A percentile compares a stretch with the other conserved stretches of the same genome.
phyloP scores from a whole-genome alignment of 2,329 filamentous ascomycete genomes.

The Ophiocordyceps polyrhachis-furcata region DNA sequence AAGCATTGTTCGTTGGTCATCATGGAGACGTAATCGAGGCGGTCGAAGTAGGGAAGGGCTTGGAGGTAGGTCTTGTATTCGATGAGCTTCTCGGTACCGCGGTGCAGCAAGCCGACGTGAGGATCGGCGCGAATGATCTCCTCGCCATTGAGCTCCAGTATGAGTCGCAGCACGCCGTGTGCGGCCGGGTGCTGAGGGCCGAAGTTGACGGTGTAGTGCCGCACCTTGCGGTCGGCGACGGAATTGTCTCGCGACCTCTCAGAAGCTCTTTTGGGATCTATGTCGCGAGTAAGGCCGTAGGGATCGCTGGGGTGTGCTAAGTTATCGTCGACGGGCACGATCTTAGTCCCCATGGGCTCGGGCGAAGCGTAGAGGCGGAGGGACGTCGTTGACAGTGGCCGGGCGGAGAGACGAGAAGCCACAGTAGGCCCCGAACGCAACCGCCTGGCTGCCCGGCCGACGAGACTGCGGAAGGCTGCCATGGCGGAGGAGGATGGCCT shows the following conservation, averaged over 20 bases:
- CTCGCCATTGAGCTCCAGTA: constrained; percentile 94
- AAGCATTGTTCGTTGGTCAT: constrained; percentile 99
- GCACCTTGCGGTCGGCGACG: constrained; percentile 58
- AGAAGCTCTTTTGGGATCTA: constrained; percentile 17
- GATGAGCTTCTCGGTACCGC: constrained; percentile 97
- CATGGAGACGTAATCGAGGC: constrained; percentile 98
- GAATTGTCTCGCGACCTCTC: constrained; percentile 29
- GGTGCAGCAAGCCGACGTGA: constrained; percentile 88
- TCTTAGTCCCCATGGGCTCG: constrained; percentile 31
- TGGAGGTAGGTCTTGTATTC: constrained; percentile 99
- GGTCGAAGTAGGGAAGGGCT: constrained; percentile 95
- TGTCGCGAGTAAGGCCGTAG: constrained; percentile 24
- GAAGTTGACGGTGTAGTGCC: constrained; percentile 99
- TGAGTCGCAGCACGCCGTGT: constrained; percentile 92
- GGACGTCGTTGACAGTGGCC: constrained; percentile 47
- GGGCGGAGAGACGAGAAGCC: constrained; percentile 19
- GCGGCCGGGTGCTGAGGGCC: constrained; percentile 96
- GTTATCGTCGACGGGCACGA: constrained; percentile 46
- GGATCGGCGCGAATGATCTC: constrained; percentile 93
- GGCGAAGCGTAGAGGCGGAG: constrained; percentile 44
- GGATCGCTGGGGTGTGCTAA: constrained; percentile 36
- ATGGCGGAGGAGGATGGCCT: constrained; percentile 22
- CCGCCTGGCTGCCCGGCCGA: constrained; percentile 51
- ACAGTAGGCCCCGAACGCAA: constrained; percentile 33
- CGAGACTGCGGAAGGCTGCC: constrained; percentile 52